Evolutionary conservation across 1,284 basidiomycete genomes (phyloP).

Genomic region (Lignosus rhinocerotis): DNA sequence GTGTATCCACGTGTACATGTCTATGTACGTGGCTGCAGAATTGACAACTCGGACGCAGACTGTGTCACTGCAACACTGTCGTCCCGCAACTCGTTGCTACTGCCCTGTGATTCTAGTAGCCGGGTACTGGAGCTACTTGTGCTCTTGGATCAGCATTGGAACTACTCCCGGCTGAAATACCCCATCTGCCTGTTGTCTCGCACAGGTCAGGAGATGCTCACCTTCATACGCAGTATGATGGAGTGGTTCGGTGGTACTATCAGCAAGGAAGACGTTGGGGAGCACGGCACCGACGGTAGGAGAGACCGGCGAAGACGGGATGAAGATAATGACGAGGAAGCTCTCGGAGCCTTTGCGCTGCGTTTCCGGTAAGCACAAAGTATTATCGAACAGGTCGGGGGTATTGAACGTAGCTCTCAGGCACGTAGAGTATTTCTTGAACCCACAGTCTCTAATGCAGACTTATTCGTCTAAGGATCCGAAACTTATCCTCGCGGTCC

Average conservation of each 20-base stretch:
- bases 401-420: constrained; percentile 40
- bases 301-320: constrained; percentile 61
- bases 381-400: neutral
- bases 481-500: constrained; percentile 92
- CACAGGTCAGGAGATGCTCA: constrained; percentile 92
- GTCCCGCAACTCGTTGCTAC: constrained; percentile 77
- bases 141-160: constrained; percentile 97
- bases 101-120: constrained; percentile 94
- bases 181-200: constrained; percentile 92
- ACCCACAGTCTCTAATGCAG: constrained; percentile 77
- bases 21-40: neutral
- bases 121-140: constrained; percentile 93
- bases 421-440: constrained; percentile 88
- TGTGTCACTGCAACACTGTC: constrained; percentile 84
- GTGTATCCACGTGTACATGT: constrained; percentile 21
- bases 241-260: constrained; percentile 98
- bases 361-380: constrained; percentile 60
- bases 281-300: constrained; percentile 56
- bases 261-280: constrained; percentile 84
- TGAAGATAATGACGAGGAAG: constrained; percentile 73
- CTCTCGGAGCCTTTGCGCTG: constrained; percentile 73
- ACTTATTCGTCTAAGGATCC: constrained; percentile 85
- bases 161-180: constrained; percentile 75
- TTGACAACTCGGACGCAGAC: constrained; percentile 47
- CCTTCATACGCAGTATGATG: constrained; percentile 95